These are phyloP conservation scores for Blastocystis sp. DNA, from an alignment of 352 stramenopile species.

Conservation along the genomic window DNA sequence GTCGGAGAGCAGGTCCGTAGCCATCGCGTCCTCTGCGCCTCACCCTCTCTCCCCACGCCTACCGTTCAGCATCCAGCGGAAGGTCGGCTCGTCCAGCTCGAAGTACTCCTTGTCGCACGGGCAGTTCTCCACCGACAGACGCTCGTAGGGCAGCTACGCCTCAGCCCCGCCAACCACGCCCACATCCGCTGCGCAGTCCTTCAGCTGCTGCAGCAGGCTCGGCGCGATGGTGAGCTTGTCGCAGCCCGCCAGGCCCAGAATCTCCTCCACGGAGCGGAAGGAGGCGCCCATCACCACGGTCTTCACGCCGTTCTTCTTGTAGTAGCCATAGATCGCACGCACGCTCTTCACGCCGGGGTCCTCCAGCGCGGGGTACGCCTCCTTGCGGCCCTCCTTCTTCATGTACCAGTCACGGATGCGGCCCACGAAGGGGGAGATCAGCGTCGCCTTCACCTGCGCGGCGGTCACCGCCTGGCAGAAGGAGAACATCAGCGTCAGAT, in stretches of 20 bases:
- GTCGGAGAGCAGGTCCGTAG: constrained; percentile 92
- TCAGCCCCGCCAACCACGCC: neutral
- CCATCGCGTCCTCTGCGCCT: constrained; percentile 86
- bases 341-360: constrained; percentile 94
- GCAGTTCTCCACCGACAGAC: constrained; percentile 70
- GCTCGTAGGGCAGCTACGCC: constrained; percentile 59
- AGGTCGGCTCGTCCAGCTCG: constrained; percentile 86
- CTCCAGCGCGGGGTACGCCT: constrained; percentile 85
- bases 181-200: constrained; percentile 76
- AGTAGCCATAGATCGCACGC: constrained; percentile 95
- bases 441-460: constrained; percentile 87
- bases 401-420: constrained; percentile 93
- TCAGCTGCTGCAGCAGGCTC: constrained; percentile 87
- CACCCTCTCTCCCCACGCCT: neutral
- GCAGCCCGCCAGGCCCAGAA: constrained; percentile 90
- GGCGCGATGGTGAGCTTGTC: constrained; percentile 96
- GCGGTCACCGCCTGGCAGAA: constrained; percentile 90
- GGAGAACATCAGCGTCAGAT: constrained; percentile 96
- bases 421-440: constrained; percentile 93
- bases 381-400: constrained; percentile 84
- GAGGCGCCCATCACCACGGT: constrained; percentile 91
- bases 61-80: constrained; percentile 93
- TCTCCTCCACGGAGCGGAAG: constrained; percentile 93
- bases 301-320: constrained; percentile 93
- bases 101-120: constrained; percentile 79